Percentiles rank a stretch among this genome's conserved stretches.
phyloP scores from a whole-genome alignment of 169 alveolate species.

The Cryptosporidium bovis region DNA sequence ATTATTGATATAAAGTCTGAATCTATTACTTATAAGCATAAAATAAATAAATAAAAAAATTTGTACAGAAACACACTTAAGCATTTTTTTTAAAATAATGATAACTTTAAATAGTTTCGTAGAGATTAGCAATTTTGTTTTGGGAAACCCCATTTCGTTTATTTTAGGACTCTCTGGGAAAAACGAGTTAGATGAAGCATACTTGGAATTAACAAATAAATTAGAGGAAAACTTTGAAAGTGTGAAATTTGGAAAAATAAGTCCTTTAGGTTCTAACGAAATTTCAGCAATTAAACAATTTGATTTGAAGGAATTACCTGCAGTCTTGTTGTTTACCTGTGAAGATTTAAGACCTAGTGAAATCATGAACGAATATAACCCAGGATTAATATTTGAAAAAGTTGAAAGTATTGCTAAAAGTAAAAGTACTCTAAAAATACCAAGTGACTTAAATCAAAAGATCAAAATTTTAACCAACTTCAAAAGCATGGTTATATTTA shows the following conservation, averaged over 20 bases:
- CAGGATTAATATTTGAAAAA: conserved; percentile 11
- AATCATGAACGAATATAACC: conserved; percentile 25
- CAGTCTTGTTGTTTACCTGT: conserved; percentile 42
- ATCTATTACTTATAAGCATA: no score
- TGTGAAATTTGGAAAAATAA: conserved; percentile 20
- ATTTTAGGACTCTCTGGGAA: conserved; percentile 37
- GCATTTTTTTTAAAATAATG: background rate
- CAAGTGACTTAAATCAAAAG: conserved; percentile 18
- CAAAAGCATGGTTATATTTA: conserved; percentile 79
- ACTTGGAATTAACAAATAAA: conserved; percentile 1
- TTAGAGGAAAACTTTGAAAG: conserved; percentile 11
- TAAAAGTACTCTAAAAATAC: background rate
- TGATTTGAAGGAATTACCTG: conserved; percentile 31
- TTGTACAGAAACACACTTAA: no score
- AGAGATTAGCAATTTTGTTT: conserved; percentile 34
- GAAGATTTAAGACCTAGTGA: conserved; percentile 17
- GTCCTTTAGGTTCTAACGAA: conserved; percentile 16
- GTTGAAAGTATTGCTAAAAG: conserved; percentile 15
- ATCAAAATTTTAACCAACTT: conserved; percentile 33
- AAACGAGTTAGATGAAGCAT: conserved; percentile 20
- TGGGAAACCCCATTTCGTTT: background rate
- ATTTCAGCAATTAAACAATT: conserved; percentile 61
- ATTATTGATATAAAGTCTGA: no score
- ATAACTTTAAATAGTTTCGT: conserved; percentile 48
- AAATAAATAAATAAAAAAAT: no score